Percentiles rank a stretch among this genome's conserved stretches.
These are phyloP conservation scores for Amanita pallidorosea DNA, from an alignment of 768 basidiomycete species.

Conservation along the genomic window DNA sequence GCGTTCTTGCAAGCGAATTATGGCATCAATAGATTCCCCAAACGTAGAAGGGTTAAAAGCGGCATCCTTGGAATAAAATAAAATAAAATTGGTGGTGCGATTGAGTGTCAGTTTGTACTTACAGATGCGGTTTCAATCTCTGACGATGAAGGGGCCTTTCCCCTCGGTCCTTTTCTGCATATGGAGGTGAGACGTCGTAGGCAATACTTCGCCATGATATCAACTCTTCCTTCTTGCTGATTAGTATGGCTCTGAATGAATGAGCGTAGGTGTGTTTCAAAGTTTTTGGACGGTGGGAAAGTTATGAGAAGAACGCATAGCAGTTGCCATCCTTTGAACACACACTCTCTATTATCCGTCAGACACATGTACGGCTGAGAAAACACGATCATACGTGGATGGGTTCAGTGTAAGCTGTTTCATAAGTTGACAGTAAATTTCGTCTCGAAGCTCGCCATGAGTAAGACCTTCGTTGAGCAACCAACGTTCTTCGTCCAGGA, in stretches of 20 bases:
- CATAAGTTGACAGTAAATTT: constrained; percentile 88
- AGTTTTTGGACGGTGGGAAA: constrained; percentile 90
- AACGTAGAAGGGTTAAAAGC: constrained; percentile 95
- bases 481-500: constrained; percentile 84
- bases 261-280: constrained; percentile 72
- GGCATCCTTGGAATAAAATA: constrained; percentile 48
- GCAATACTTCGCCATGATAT: constrained; percentile 88
- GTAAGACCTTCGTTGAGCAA: constrained; percentile 68
- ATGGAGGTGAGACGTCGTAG: constrained; percentile 66
- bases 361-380: constrained; percentile 1
- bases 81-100: not conserved
- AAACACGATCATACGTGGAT: constrained; percentile 40
- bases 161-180: constrained; percentile 76
- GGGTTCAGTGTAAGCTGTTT: constrained; percentile 85
- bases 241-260: constrained; percentile 66
- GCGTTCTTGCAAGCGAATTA: constrained; percentile 75
- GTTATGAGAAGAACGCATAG: constrained; percentile 84
- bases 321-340: constrained; percentile 90
- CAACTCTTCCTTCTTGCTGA: constrained; percentile 66
- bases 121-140: constrained; percentile 92
- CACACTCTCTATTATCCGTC: constrained; percentile 50
- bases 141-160: constrained; percentile 67
- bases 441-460: constrained; percentile 81
- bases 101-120: constrained; percentile 14
- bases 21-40: constrained; percentile 79